Evolutionary conservation across 441 rosid species (phyloP), one percentile per base, ranked within the genome.

Genomic region (Corymbia citriodora): DNA sequence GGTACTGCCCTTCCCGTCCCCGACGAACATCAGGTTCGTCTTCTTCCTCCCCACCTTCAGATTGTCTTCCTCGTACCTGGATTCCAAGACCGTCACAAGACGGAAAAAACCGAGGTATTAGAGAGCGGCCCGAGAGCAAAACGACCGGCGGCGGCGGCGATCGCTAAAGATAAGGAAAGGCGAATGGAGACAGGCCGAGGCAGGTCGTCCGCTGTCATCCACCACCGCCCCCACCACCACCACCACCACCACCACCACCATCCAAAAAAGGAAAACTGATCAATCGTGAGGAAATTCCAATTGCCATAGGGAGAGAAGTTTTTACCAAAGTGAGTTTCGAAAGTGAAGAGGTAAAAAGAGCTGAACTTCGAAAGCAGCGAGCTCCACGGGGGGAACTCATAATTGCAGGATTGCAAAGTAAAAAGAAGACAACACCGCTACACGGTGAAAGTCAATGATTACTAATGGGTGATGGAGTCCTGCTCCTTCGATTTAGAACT

Each of bases 21-120:
- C 99, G 4, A 98, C 94, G 90, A 98, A 96, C 99, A 98, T 96
- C 92, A 98, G 29, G 88, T 98, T 98, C 36, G 89, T 93, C n/a
- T 98, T 98, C 91, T 97, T 98, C 94, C 97, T 97, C 88, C 99
- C 99, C 5, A 98, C 97, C 91, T 98, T 98, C 72, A 98, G 72
- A 72, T 88, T 96, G 1, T 90, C 87, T 89, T 97, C 99, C 94
- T 97, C 99, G 83, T 98, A 98, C 93, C 99, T 98, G 94, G 29
- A 79, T 45, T 6, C 6, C 31, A 3, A 36, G 49, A 17, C 3
- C 49, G 36, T 36, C 25, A 36, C 27, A 6, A 18, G 82, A 72
- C 49, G 27, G 85, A 29, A 40, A 45, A 23, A 23, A 40, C 9
- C n/a, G 17, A 23, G 52, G 45, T 40, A 7, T 36, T 12, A 72